These are phyloP conservation scores for Entelexis paramagnoliae DNA, from an alignment of 1,139 yeast species.

Conservation along the genomic window DNA sequence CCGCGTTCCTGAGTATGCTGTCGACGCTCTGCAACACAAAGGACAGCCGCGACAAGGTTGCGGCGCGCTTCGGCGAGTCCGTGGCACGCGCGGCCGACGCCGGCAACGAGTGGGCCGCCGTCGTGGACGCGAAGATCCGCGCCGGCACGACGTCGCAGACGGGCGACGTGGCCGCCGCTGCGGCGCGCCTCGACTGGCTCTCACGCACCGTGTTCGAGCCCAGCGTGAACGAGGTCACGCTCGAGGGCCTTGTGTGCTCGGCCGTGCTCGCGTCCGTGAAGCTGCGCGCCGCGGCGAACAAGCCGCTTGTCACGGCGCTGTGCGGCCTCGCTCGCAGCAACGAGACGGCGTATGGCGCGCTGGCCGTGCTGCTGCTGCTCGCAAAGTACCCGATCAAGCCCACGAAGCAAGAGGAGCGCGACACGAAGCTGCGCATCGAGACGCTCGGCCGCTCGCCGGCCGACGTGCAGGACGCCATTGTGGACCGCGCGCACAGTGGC, in stretches of 20 bases:
- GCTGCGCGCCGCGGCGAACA: constrained; percentile 6
- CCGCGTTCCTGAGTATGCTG: constrained; percentile 30
- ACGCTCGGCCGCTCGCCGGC: constrained; percentile 27
- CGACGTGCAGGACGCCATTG: constrained; percentile 21
- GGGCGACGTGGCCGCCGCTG: constrained; percentile 23
- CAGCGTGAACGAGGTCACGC: constrained; percentile 21
- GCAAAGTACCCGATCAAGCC: constrained; percentile 30
- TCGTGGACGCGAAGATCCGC: constrained; percentile 30
- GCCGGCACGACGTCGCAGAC: constrained; percentile 26
- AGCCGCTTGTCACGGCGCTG: background rate
- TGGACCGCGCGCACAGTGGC: constrained; percentile 14
- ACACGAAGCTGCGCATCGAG: constrained; percentile 27
- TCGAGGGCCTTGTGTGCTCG: constrained; percentile 35
- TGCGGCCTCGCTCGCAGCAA: constrained; percentile 1
- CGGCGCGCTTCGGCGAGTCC: constrained; percentile 26
- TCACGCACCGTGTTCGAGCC: constrained; percentile 29
- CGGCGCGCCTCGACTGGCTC: constrained; percentile 25
- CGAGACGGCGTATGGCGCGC: constrained; percentile 28
- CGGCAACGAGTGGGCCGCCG: constrained; percentile 30
- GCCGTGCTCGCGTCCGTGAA: constrained; percentile 30
- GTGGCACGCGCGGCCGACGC: constrained; percentile 21
- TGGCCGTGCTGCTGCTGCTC: constrained; percentile 30
- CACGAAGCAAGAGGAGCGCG: constrained; percentile 29
- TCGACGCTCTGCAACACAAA: constrained; percentile 32
- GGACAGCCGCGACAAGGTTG: constrained; percentile 29